Evolutionary conservation across 129 eudicot genomes (phyloP), one percentile per base, ranked within the genome.

Genomic region (Logfia minima): DNA sequence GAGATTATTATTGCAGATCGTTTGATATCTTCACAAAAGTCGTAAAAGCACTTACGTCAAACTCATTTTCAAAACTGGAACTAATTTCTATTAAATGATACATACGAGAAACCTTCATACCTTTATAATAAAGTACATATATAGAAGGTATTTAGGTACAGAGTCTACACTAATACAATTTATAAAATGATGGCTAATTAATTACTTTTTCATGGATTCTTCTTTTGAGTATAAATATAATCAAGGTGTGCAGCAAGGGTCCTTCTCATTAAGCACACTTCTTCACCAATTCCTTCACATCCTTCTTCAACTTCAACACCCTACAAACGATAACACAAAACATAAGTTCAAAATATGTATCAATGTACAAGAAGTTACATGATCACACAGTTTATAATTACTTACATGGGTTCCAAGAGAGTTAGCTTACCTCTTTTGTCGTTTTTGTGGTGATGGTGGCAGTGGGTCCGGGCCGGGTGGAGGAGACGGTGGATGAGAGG

Each of bases 171-270:
- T 13, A 14, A 48, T 48, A 41, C 14, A 41, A 41, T 9, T 41
- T 13, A 24, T 8, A 21, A 39, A 7, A 35, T 28, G 51, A 16
- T 6, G n/a, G 14, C 9, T 9, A n/a, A 18, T 26, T 14, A 34
- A 28, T 4, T 66, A 1, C 9, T 51, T 56, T 48, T 31, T 83
- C 78, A 83, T 22, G 86, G 89, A 24, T 81, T 86, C n/a, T 74
- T 79, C 55, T 72, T 72, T 45, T 88, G 90, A 19, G 90, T 88
- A 32, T 88, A 88, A 65, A 88, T 88, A 77, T 88, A 88, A 70
- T 88, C 93, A 64, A 82, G 77, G 81, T 88, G 93, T 74, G 93
- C 93, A 80, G 67, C 90, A 70, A 84, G 85, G 66, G 90, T 86
- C 63, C 90, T 81, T 78, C 90, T 86, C 85, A 76, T 86, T 66